Evolutionary conservation across 768 basidiomycete species (phyloP).

Genomic region (Daedalea quercina): DNA sequence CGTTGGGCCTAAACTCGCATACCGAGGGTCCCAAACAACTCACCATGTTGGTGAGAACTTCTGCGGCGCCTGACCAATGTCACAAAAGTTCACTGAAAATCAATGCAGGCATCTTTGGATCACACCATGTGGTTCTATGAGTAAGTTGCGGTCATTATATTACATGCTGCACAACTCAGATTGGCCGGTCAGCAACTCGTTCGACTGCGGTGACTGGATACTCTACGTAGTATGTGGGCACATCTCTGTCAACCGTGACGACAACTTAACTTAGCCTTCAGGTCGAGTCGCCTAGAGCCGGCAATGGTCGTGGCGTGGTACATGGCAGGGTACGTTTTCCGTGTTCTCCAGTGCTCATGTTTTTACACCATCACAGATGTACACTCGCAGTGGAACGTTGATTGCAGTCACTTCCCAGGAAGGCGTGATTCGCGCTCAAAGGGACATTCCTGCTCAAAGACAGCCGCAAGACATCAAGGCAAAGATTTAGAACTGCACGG

Average conservation of each 20-base stretch:
- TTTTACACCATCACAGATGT: constrained; percentile 40
- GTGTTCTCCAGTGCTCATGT: neutral
- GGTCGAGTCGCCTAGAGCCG: constrained; percentile 59
- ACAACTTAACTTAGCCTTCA: constrained; percentile 17
- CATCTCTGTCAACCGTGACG: neutral
- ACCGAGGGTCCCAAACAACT: constrained; percentile 42
- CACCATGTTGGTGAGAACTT: constrained; percentile 53
- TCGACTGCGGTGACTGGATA: constrained; percentile 77
- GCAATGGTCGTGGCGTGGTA: constrained; percentile 61
- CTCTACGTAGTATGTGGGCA: constrained; percentile 58
- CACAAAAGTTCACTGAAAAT: neutral
- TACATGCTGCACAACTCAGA: neutral
- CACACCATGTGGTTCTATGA: constrained; percentile 78
- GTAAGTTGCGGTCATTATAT: constrained; percentile 30
- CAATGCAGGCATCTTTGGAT: constrained; percentile 59
- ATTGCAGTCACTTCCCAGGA: constrained; percentile 79
- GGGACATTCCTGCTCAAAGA: neutral
- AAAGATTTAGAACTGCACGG: constrained; percentile 5
- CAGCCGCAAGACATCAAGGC: constrained; percentile 9
- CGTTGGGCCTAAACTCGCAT: constrained; percentile 38
- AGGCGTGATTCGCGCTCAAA: constrained; percentile 57
- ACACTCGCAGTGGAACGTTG: constrained; percentile 55
- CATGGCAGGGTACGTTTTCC: constrained; percentile 55
- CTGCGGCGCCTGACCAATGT: constrained; percentile 1
- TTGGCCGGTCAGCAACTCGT: constrained; percentile 43